Evolutionary conservation across 2,329 filamentous ascomycete species (phyloP).

Genomic region (Zymoseptoria ardabiliae): DNA sequence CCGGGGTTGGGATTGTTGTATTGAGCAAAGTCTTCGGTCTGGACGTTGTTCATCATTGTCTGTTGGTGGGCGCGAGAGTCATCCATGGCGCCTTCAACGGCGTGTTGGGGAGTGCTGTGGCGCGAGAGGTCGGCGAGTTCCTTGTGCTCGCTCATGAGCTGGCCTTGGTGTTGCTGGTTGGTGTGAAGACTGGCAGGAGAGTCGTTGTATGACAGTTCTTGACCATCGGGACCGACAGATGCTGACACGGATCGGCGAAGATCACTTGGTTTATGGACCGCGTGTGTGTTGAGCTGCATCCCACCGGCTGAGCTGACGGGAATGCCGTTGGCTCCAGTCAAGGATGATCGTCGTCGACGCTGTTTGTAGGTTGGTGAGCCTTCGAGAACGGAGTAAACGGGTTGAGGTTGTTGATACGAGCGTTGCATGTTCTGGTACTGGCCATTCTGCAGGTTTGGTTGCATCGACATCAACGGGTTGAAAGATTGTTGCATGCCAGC

Average conservation of each 20-base stretch:
- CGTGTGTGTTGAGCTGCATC: slow-evolving; percentile 43
- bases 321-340: slow-evolving; percentile 66
- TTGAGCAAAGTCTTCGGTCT: slow-evolving; percentile 63
- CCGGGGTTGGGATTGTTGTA: slow-evolving; percentile 43
- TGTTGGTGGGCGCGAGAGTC: slow-evolving; percentile 36
- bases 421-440: slow-evolving; percentile 68
- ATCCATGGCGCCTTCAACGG: slow-evolving; percentile 73
- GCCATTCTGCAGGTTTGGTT: slow-evolving; percentile 72
- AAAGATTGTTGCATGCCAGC: slow-evolving; percentile 68
- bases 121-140: slow-evolving; percentile 78
- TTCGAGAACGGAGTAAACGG: slow-evolving; percentile 85
- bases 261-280: slow-evolving; percentile 76
- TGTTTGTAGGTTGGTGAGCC: slow-evolving; percentile 99
- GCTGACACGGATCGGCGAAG: slow-evolving; percentile 83
- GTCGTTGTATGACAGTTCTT: slow-evolving; percentile 67
- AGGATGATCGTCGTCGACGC: slow-evolving; percentile 83
- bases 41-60: slow-evolving; percentile 51
- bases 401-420: slow-evolving; percentile 69
- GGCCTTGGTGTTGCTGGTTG: slow-evolving; percentile 54
- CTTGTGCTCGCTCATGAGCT: slow-evolving; percentile 64
- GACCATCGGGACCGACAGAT: slow-evolving; percentile 61
- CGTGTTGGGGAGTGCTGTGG: slow-evolving; percentile 80
- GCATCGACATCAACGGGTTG: slow-evolving; percentile 85
- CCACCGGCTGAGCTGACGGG: slow-evolving; percentile 40
- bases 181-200: slow-evolving; percentile 72